A percentile compares a stretch with the other conserved stretches of the same genome.
These are phyloP conservation scores for Ailanthus altissimus DNA, from an alignment of 345 rosid species.

Conservation along the genomic window DNA sequence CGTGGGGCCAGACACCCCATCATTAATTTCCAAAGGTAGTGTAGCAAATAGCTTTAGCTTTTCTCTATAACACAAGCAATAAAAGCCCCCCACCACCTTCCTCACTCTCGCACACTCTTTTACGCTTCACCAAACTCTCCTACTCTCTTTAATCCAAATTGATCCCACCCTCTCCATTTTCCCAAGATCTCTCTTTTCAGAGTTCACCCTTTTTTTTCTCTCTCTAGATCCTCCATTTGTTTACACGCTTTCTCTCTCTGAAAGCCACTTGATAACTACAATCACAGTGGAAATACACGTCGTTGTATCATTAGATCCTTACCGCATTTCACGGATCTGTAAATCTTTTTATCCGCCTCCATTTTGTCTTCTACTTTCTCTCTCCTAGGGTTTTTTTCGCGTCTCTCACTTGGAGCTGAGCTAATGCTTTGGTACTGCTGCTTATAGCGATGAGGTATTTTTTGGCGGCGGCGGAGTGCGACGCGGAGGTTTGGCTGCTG, in stretches of 20 bases:
- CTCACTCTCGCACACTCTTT: not conserved
- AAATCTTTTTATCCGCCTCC: not conserved
- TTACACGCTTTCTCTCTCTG: not conserved
- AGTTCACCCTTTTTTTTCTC: not conserved
- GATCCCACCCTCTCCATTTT: no score
- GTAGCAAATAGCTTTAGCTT: conserved; percentile 18
- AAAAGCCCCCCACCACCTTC: conserved; percentile 22
- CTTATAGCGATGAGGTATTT: conserved; percentile 18
- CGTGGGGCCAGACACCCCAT: conserved; percentile 34
- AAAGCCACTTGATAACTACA: not conserved
- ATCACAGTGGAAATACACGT: not conserved
- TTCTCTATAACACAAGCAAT: conserved; percentile 30
- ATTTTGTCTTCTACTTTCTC: conserved; percentile 32
- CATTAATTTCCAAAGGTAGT: conserved; percentile 21
- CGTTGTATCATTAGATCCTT: conserved; percentile 27
- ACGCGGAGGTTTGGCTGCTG: conserved; percentile 30
- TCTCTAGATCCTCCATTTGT: not conserved
- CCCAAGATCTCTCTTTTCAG: not conserved
- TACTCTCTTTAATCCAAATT: conserved; percentile 13
- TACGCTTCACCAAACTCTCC: conserved; percentile 18
- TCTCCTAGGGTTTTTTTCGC: conserved; percentile 54
- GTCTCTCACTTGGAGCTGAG: not conserved
- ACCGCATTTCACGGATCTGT: conserved; percentile 79
- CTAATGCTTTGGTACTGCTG: not conserved
- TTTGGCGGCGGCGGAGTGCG: conserved; percentile 31